These are phyloP conservation scores for Termitomyces sp. DNA, from an alignment of 768 basidiomycete species.

Conservation along the genomic window DNA sequence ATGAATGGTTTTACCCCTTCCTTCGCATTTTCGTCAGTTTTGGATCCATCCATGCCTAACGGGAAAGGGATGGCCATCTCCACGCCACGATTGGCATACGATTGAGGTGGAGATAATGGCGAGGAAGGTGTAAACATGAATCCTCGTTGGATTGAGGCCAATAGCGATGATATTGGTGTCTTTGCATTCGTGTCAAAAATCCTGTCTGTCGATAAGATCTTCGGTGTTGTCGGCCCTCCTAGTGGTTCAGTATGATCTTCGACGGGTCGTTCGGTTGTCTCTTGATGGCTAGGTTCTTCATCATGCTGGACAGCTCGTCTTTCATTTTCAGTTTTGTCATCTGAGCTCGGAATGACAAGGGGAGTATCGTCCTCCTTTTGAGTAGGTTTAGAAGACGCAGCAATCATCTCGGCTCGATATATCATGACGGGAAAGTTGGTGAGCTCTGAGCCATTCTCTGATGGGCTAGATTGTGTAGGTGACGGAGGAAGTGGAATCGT, in stretches of 20 bases:
- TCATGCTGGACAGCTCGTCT: background rate
- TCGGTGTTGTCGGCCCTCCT: slow-evolving; percentile 7
- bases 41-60: slow-evolving; percentile 4
- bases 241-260: background rate
- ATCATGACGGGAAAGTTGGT: background rate
- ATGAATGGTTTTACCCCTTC: slow-evolving; percentile 8
- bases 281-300: background rate
- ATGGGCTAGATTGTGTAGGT: slow-evolving; percentile 16
- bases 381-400: background rate
- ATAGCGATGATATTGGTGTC: slow-evolving; percentile 66
- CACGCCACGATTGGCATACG: slow-evolving; percentile 26
- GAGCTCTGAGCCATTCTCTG: background rate
- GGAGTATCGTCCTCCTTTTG: background rate
- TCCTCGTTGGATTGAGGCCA: slow-evolving; percentile 62
- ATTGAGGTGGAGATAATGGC: slow-evolving; percentile 56
- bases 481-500: slow-evolving; percentile 35
- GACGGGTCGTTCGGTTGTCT: background rate
- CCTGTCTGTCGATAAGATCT: background rate
- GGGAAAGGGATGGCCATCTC: slow-evolving; percentile 16
- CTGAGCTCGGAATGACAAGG: background rate
- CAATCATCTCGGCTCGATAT: background rate
- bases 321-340: background rate
- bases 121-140: slow-evolving; percentile 65
- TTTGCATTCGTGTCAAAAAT: slow-evolving; percentile 19
- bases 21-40: slow-evolving; percentile 3